phyloP scores from a whole-genome alignment of 306 rosid species.

The Vicia faba region DNA sequence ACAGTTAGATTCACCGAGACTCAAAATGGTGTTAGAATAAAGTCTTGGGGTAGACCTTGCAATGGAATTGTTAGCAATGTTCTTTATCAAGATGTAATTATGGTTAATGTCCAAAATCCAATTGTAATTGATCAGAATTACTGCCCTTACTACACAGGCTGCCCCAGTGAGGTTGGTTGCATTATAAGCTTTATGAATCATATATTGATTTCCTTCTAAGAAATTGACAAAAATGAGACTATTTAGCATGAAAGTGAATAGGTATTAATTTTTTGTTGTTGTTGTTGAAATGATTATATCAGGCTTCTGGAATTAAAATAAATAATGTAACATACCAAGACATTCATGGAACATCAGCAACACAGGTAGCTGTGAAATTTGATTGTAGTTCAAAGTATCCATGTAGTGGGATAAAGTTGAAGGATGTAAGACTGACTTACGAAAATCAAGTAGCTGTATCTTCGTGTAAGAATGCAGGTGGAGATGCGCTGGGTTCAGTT shows the following conservation, averaged over 20 bases:
- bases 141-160: slow-evolving; percentile 47
- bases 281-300: background rate
- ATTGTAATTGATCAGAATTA: slow-evolving; percentile 61
- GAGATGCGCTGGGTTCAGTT: too few relatives aligned
- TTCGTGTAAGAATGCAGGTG: background rate
- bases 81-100: slow-evolving; percentile 40
- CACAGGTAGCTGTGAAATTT: slow-evolving; percentile 51
- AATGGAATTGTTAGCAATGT: slow-evolving; percentile 48
- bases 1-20: slow-evolving; percentile 38
- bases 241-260: background rate
- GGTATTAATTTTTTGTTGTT: background rate
- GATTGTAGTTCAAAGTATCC: slow-evolving; percentile 60
- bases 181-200: too few relatives aligned
- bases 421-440: slow-evolving; percentile 53
- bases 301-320: slow-evolving; percentile 61
- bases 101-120: background rate
- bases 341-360: slow-evolving; percentile 46
- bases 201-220: too few relatives aligned
- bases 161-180: slow-evolving; percentile 51
- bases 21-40: slow-evolving; percentile 63
- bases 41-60: slow-evolving; percentile 66
- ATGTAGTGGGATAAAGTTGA: slow-evolving; percentile 45
- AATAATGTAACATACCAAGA: slow-evolving; percentile 46
- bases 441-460: slow-evolving; percentile 45
- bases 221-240: too few relatives aligned